Percentiles rank a stretch among this genome's conserved stretches.
Conservation (phyloP, 2,329 filamentous ascomycete genomes). For the Arachnomyces sp. region DNA sequence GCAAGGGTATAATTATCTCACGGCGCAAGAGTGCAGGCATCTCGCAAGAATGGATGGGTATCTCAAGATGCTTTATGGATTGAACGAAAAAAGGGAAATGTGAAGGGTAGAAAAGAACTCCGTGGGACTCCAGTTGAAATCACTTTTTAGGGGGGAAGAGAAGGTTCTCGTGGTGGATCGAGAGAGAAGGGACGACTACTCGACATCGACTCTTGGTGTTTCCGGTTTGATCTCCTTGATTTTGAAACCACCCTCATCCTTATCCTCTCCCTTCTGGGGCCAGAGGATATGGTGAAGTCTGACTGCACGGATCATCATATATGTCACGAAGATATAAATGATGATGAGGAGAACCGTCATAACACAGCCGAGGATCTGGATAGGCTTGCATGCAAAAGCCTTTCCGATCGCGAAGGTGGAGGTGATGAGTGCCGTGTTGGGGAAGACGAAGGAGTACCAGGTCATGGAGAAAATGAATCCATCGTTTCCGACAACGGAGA, state of each 20-base stretch:
- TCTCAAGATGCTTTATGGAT: too few species aligned
- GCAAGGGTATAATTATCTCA: too few species aligned
- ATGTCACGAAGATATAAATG: slow-evolving; percentile 61
- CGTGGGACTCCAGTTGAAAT: too few species aligned
- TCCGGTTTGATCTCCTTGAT: slow-evolving; percentile 24
- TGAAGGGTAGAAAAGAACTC: too few species aligned
- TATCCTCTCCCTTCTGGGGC: slow-evolving; percentile 62
- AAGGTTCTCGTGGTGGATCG: too few species aligned
- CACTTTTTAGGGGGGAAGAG: too few species aligned
- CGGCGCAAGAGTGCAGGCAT: too few species aligned
- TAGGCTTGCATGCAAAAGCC: slow-evolving; percentile 50
- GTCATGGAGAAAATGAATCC: slow-evolving; percentile 72
- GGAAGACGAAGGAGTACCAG: slow-evolving; percentile 77
- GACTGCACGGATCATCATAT: slow-evolving; percentile 63
- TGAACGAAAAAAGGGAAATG: too few species aligned
- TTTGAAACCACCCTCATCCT: slow-evolving; percentile 52
- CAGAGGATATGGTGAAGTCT: slow-evolving; percentile 60
- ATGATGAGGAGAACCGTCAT: slow-evolving; percentile 58
- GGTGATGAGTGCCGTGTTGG: slow-evolving; percentile 65
- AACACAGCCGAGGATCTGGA: slow-evolving; percentile 59
- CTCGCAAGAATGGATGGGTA: too few species aligned
- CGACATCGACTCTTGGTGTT: too few species aligned
- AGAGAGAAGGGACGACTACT: too few species aligned
- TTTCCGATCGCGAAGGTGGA: slow-evolving; percentile 64
- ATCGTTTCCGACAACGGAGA: slow-evolving; percentile 53